Conservation (phyloP, 2,329 filamentous ascomycete species). For the Trichoderma asperellum region DNA sequence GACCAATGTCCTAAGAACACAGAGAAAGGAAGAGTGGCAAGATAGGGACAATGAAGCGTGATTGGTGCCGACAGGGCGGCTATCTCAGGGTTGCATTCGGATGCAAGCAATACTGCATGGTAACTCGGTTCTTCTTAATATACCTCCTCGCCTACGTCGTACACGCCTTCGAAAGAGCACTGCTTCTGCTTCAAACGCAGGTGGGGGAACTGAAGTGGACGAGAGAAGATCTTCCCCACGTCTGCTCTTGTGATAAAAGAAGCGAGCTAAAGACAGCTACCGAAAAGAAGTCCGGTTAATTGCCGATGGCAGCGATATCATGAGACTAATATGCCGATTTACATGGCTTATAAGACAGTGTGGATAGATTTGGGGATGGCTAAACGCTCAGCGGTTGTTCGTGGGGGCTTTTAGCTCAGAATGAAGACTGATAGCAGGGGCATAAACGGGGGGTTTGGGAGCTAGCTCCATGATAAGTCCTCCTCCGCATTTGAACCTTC, state of each 20-base stretch:
- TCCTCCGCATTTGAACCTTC: constrained; percentile 19
- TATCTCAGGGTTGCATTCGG: constrained; percentile 21
- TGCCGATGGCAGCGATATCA: constrained; percentile 15
- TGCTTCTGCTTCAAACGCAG: neutral
- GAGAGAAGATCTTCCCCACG: constrained; percentile 8
- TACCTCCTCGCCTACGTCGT: neutral
- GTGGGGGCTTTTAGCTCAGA: constrained; percentile 7
- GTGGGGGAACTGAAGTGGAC: constrained; percentile 14
- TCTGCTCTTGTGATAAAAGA: neutral
- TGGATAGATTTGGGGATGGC: constrained; percentile 14
- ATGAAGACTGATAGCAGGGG: neutral
- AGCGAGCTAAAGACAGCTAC: neutral
- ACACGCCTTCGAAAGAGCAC: neutral
- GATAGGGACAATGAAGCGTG: neutral
- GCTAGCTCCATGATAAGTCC: neutral
- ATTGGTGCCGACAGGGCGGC: neutral
- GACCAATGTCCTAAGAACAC: neutral
- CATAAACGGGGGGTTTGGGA: constrained; percentile 4
- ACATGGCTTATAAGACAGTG: neutral
- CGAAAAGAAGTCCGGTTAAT: neutral
- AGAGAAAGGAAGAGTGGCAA: neutral
- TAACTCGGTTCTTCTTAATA: constrained; percentile 10
- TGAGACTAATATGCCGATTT: constrained; percentile 21
- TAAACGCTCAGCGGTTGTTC: constrained; percentile 2
- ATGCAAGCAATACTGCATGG: constrained; percentile 5